A percentile compares a stretch with the other conserved stretches of the same genome.
These are phyloP conservation scores for Epichloe glyceriae DNA, from an alignment of 2,329 filamentous ascomycete species.

Conservation along the genomic window DNA sequence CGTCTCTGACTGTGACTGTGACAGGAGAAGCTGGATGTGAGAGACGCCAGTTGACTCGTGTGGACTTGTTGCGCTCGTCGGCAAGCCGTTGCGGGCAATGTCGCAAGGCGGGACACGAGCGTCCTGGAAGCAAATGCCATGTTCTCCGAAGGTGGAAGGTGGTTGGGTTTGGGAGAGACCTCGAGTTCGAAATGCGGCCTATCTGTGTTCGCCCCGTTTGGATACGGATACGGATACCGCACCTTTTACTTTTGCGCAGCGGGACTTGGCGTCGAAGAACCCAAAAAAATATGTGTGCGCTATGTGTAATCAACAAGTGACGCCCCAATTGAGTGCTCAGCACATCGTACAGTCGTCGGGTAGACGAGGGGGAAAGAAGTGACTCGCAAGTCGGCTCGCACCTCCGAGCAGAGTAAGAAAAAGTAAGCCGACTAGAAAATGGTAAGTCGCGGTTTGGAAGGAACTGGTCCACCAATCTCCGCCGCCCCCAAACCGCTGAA, in stretches of 20 bases:
- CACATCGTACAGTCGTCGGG: background rate
- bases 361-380: background rate
- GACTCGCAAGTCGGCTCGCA: background rate
- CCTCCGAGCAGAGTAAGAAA: constrained; percentile 1
- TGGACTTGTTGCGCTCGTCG: constrained; percentile 17
- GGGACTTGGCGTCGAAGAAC: too few relatives aligned
- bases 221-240: too few relatives aligned
- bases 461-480: background rate
- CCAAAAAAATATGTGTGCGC: background rate
- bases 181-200: too few relatives aligned
- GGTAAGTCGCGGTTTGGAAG: constrained; percentile 5
- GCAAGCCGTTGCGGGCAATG: constrained; percentile 17
- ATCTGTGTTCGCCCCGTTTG: too few relatives aligned
- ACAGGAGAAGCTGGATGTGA: background rate
- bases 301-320: background rate
- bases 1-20: background rate
- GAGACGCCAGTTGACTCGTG: constrained; percentile 7
- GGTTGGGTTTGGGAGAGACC: too few relatives aligned
- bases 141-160: constrained; percentile 5
- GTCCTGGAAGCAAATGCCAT: constrained; percentile 20
- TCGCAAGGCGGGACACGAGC: constrained; percentile 19
- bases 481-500: background rate
- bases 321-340: background rate
- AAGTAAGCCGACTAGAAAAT: constrained; percentile 8
- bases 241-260: too few relatives aligned